A percentile compares a stretch with the other conserved stretches of the same genome.
Evolutionary conservation across 225 moss, liverwort and hornwort species (phyloP).

Genomic region (Pseudoscleropodium purum): DNA sequence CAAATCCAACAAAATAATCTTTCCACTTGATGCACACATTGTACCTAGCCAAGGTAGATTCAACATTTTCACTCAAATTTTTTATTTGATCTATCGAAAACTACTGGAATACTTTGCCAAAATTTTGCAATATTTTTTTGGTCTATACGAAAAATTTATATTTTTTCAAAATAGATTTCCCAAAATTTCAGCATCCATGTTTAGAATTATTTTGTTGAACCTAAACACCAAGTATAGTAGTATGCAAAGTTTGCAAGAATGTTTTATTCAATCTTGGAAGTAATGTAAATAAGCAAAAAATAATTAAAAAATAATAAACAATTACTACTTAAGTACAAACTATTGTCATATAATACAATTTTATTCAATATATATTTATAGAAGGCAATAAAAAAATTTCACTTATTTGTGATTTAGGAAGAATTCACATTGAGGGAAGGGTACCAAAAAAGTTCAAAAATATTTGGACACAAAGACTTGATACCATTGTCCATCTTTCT

Average conservation of each 20-base stretch:
- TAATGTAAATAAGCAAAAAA: background rate
- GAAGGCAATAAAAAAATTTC: accelerated
- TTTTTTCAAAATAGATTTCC: background rate
- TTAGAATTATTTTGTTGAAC: background rate
- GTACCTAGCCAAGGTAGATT: accelerated
- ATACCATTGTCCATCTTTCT: background rate
- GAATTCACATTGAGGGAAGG: background rate
- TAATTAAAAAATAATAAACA: background rate
- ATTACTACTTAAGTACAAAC: background rate
- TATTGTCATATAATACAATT: background rate
- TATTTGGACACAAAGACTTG: background rate
- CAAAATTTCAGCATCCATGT: background rate
- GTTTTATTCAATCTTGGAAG: background rate
- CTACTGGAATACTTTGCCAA: background rate
- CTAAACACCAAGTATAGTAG: accelerated
- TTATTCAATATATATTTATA: background rate
- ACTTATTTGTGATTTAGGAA: background rate
- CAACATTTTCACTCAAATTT: background rate
- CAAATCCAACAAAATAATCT: background rate
- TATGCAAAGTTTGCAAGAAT: background rate
- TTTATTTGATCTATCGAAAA: background rate
- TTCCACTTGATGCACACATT: background rate
- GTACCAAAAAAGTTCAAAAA: background rate
- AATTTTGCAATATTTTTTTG: background rate
- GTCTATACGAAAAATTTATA: background rate